A percentile compares a stretch with the other conserved stretches of the same genome.
Conservation (phyloP, 2,329 filamentous ascomycete species). For the Cladosporium cucumerinum region DNA sequence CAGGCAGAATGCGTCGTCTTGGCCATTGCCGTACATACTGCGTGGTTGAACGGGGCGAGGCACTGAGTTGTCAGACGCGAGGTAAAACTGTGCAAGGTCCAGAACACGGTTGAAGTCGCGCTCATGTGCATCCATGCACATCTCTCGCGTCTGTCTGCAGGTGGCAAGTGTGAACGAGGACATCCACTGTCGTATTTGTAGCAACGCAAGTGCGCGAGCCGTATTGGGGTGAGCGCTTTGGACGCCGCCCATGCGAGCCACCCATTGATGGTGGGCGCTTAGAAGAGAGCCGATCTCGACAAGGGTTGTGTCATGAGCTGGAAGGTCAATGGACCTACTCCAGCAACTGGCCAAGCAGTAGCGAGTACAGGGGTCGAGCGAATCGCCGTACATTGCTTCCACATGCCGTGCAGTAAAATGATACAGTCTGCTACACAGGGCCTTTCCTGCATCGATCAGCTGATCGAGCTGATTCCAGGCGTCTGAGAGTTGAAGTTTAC, state of each 20-base stretch:
- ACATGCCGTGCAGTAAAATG: background rate
- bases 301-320: background rate
- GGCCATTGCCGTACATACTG: slow-evolving; percentile 7
- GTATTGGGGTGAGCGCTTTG: background rate
- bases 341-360: slow-evolving; percentile 5
- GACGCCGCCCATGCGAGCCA: background rate
- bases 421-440: background rate
- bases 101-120: background rate
- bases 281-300: background rate
- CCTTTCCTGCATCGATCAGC: background rate
- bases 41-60: background rate
- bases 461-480: slow-evolving; percentile 5
- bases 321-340: background rate
- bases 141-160: slow-evolving; percentile 2
- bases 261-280: background rate
- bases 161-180: slow-evolving; percentile 1
- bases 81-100: background rate
- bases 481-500: background rate
- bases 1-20: slow-evolving; percentile 9
- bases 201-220: background rate
- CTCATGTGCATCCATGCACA: background rate
- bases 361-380: background rate
- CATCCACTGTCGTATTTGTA: slow-evolving; percentile 9
- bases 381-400: background rate
- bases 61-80: background rate